phyloP scores from a whole-genome alignment of 2,329 filamentous ascomycete species.

The Fusarium domesticum region DNA sequence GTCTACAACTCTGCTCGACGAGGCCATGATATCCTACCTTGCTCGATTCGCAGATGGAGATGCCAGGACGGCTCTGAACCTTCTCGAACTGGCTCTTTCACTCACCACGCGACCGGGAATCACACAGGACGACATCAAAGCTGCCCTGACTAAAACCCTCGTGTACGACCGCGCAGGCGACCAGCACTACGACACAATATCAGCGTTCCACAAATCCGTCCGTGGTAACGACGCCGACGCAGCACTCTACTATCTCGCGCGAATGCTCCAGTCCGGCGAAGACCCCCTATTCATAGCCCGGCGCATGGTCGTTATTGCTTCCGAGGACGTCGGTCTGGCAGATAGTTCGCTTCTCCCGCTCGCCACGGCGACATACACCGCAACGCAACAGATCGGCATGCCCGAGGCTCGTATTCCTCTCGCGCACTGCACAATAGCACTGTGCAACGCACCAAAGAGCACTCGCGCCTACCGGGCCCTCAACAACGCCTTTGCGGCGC shows the following conservation, averaged over 20 bases:
- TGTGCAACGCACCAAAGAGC: conserved; percentile 79
- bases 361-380: conserved; percentile 81
- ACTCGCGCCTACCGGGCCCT: conserved; percentile 81
- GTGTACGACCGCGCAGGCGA: conserved; percentile 95
- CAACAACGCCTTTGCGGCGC: conserved; percentile 73
- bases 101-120: conserved; percentile 57
- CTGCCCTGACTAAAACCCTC: conserved; percentile 81
- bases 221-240: conserved; percentile 85
- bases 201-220: conserved; percentile 93
- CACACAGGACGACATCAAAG: conserved; percentile 75
- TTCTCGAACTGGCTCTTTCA: conserved; percentile 84
- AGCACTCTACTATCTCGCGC: conserved; percentile 86
- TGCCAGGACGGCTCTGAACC: conserved; percentile 86
- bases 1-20: conserved; percentile 62
- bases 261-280: conserved; percentile 94
- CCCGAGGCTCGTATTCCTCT: conserved; percentile 92
- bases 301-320: conserved; percentile 90
- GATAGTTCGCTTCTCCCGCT: conserved; percentile 81
- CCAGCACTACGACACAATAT: conserved; percentile 97
- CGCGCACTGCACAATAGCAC: conserved; percentile 79
- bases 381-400: conserved; percentile 90
- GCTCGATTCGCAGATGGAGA: conserved; percentile 88
- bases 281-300: conserved; percentile 90
- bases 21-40: conserved; percentile 75
- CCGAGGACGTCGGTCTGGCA: conserved; percentile 88